phyloP scores from a whole-genome alignment of 2,329 filamentous ascomycete genomes.

The Penicillium sp. region DNA sequence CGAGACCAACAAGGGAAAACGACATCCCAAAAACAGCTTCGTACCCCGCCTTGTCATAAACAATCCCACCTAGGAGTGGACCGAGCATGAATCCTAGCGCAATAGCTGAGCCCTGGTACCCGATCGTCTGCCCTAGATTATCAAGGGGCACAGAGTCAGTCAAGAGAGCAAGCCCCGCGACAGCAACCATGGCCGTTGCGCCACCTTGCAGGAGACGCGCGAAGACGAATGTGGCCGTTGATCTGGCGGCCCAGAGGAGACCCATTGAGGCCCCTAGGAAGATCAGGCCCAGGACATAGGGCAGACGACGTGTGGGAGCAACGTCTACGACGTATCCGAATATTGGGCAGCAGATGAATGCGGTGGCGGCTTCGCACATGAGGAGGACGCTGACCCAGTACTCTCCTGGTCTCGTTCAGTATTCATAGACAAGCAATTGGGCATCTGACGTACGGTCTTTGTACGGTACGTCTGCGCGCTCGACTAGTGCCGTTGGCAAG shows the following conservation, averaged over 20 bases:
- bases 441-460: slow-evolving; percentile 28
- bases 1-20: slow-evolving; percentile 59
- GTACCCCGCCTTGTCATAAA: slow-evolving; percentile 65
- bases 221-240: slow-evolving; percentile 53
- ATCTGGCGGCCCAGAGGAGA: slow-evolving; percentile 58
- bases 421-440: neutral
- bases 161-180: slow-evolving; percentile 62
- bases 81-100: slow-evolving; percentile 61
- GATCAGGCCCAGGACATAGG: slow-evolving; percentile 62
- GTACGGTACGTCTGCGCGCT: slow-evolving; percentile 31
- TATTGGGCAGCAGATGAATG: slow-evolving; percentile 33
- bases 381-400: slow-evolving; percentile 37
- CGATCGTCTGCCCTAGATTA: slow-evolving; percentile 66
- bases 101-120: slow-evolving; percentile 61
- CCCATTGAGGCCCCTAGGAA: slow-evolving; percentile 60
- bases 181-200: slow-evolving; percentile 64
- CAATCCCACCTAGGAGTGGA: slow-evolving; percentile 63
- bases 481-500: slow-evolving; percentile 33
- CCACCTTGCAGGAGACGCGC: slow-evolving; percentile 64
- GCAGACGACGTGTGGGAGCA: slow-evolving; percentile 54
- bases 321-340: slow-evolving; percentile 36
- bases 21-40: slow-evolving; percentile 63
- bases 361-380: slow-evolving; percentile 34
- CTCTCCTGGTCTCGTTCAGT: slow-evolving; percentile 24
- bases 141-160: slow-evolving; percentile 62